phyloP scores from a whole-genome alignment of 2,329 filamentous ascomycete species.

The Tolypocladium inflatum region DNA sequence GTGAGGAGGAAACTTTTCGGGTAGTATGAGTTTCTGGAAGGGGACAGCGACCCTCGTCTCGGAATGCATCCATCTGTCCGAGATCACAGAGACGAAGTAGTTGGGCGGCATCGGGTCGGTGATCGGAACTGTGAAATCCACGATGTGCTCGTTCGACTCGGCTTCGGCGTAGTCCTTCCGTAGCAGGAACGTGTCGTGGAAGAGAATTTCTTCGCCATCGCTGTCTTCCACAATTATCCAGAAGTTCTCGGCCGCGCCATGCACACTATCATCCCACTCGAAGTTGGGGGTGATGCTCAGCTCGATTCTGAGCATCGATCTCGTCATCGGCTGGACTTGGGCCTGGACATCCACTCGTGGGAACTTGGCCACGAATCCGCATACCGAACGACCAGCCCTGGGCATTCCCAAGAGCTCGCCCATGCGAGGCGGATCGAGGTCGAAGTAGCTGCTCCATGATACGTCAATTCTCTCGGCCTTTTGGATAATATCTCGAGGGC shows the following conservation, averaged over 20 bases:
- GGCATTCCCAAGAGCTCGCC: slow-evolving; percentile 87
- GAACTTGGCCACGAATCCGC: slow-evolving; percentile 81
- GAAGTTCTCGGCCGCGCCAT: slow-evolving; percentile 83
- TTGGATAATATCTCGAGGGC: slow-evolving; percentile 74
- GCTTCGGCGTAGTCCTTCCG: slow-evolving; percentile 79
- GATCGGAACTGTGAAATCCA: slow-evolving; percentile 94
- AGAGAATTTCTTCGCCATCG: slow-evolving; percentile 91
- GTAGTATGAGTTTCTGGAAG: slow-evolving; percentile 89
- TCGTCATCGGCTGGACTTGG: slow-evolving; percentile 87
- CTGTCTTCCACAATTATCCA: slow-evolving; percentile 98
- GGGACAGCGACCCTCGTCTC: slow-evolving; percentile 89
- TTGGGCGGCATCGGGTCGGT: slow-evolving; percentile 97
- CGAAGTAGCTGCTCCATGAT: slow-evolving; percentile 88
- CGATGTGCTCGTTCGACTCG: slow-evolving; percentile 85
- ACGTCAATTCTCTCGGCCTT: slow-evolving; percentile 95
- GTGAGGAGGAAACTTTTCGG: slow-evolving; percentile 90
- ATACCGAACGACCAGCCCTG: slow-evolving; percentile 78
- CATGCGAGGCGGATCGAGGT: slow-evolving; percentile 93
- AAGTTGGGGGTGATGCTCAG: slow-evolving; percentile 90
- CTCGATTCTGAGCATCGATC: slow-evolving; percentile 85
- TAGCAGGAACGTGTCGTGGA: slow-evolving; percentile 88
- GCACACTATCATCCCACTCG: slow-evolving; percentile 84
- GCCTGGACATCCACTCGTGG: slow-evolving; percentile 88
- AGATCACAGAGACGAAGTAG: slow-evolving; percentile 93
- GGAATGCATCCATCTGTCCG: slow-evolving; percentile 96